Base-by-base conservation (phyloP, 169 alveolate species). In the Perkinsus marinus region DNA sequence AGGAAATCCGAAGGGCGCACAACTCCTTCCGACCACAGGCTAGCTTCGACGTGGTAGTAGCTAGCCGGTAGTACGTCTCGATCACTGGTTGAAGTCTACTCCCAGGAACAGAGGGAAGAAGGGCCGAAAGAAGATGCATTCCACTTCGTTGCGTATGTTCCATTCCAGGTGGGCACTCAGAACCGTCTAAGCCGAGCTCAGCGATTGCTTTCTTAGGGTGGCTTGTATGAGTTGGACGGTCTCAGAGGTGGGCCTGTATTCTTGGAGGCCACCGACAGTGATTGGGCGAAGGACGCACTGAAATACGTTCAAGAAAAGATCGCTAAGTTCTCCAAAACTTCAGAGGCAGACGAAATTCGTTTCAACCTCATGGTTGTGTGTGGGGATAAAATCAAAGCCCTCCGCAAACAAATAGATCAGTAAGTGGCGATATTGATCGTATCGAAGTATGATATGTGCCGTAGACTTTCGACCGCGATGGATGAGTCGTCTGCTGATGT, bases 131-230 rank as follows among this genome's bases (percentile, higher is more conserved):
- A 95, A 69, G 99, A 97, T 95, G 98, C 96, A 39, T 97, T 95
- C 90, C 99, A 97, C 69, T 97, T 96, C 91, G 96, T 97, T 17
- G 92, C 97, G 13, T 97, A 96, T 92, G 93, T 97, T 16, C 98
- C 97, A 39, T 96, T 95, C 90, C 95, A 57, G 79, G 79, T 57
- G 79, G 34, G 79, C 36, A n/a, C 16, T 95, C 91, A 95, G 96
- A 16, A 43, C 93, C 26, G 93, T 96, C 43, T 39, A 79, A 2
- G 34, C 38, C 34, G 6, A 79, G 17, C 7, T 17, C 39, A 17
- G 37, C 22, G 6, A 36, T 79, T 30, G 5, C 22, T 22, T 39
- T 39, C 26, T 0, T 36, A 79, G 46, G 90, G 90, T 30, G 46
- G 39, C 5, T 19, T 36, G 39, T 39, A 79, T 38, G 46, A 79